phyloP scores from a whole-genome alignment of 371 early-diverging fungal species.

The Lichtheimia corymbifera region DNA sequence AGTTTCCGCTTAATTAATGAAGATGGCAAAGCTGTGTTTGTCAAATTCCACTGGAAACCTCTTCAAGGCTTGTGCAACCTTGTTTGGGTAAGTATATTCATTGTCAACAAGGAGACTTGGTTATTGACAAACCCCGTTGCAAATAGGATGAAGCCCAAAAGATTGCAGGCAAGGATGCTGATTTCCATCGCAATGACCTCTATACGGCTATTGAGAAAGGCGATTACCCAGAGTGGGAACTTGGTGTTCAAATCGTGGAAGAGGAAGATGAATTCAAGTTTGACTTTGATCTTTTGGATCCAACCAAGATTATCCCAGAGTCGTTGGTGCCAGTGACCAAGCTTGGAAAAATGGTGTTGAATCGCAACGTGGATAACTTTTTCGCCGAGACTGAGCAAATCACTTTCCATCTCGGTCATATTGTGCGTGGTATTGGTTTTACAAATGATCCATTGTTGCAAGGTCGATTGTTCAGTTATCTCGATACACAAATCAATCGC shows the following conservation, averaged over 20 bases:
- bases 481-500: slow-evolving; percentile 56
- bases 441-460: slow-evolving; percentile 58
- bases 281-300: slow-evolving; percentile 54
- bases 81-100: slow-evolving; percentile 28
- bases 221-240: slow-evolving; percentile 53
- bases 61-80: slow-evolving; percentile 41
- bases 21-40: slow-evolving; percentile 38
- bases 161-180: slow-evolving; percentile 50
- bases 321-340: slow-evolving; percentile 41
- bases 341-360: slow-evolving; percentile 51
- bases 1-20: slow-evolving; percentile 49
- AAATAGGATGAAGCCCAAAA: slow-evolving; percentile 49
- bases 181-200: slow-evolving; percentile 52
- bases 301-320: slow-evolving; percentile 59
- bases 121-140: neutral
- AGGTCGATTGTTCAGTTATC: slow-evolving; percentile 52
- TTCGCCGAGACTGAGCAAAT: slow-evolving; percentile 61
- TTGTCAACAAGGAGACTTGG: neutral
- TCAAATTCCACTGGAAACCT: slow-evolving; percentile 60
- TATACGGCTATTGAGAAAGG: slow-evolving; percentile 46
- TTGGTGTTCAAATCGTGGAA: slow-evolving; percentile 48
- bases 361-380: slow-evolving; percentile 56
- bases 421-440: slow-evolving; percentile 54
- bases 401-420: slow-evolving; percentile 39
- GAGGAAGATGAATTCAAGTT: slow-evolving; percentile 42